A percentile compares a stretch with the other conserved stretches of the same genome.
These are phyloP conservation scores for Solanum stenotomum DNA, from an alignment of 257 asterid genomes.

Conservation along the genomic window DNA sequence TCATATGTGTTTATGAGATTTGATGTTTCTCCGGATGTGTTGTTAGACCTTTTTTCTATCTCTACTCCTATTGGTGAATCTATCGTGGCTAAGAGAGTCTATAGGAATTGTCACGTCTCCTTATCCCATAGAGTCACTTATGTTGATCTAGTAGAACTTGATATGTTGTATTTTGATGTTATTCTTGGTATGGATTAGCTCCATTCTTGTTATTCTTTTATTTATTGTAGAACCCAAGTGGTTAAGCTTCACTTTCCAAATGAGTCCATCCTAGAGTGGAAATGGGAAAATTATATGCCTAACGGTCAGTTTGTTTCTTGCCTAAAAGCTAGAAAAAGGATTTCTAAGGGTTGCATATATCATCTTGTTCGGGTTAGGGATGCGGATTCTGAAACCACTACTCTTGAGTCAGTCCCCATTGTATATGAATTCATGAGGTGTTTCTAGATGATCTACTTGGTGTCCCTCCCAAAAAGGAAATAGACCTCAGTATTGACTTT, in stretches of 20 bases:
- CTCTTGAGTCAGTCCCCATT: background rate
- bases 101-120: background rate
- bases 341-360: background rate
- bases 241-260: background rate
- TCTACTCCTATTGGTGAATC: background rate
- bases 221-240: background rate
- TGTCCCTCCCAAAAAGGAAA: background rate
- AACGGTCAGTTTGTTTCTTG: background rate
- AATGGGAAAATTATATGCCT: background rate
- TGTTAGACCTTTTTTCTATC: background rate
- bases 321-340: background rate
- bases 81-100: background rate
- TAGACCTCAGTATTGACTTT: background rate
- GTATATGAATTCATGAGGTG: background rate
- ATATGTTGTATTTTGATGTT: background rate
- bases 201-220: background rate
- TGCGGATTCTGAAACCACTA: background rate
- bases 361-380: background rate
- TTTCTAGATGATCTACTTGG: background rate
- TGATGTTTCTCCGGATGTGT: background rate
- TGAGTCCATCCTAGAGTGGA: background rate
- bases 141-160: background rate
- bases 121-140: background rate
- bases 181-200: background rate
- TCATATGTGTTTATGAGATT: too few relatives aligned